Evolutionary conservation across 768 basidiomycete species (phyloP).

Genomic region (Hericium erinaceus): DNA sequence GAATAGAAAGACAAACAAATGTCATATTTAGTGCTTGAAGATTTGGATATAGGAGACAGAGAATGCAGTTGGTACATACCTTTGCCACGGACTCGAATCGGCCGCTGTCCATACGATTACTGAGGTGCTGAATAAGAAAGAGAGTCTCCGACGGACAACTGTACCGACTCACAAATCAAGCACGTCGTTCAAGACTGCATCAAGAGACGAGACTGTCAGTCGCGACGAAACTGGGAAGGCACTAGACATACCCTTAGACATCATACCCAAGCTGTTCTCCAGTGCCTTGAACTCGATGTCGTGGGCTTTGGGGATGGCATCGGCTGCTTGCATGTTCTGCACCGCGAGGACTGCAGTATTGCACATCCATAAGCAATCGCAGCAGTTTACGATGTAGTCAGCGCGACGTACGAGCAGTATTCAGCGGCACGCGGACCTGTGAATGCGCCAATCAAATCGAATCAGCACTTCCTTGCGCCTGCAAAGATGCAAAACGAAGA

Average conservation of each 20-base stretch:
- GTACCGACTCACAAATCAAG: conserved; percentile 56
- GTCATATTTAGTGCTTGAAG: neutral
- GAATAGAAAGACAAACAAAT: neutral
- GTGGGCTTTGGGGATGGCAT: conserved; percentile 62
- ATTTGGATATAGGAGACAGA: neutral
- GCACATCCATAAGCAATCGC: neutral
- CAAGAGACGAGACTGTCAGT: conserved; percentile 1
- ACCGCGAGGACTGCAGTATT: conserved; percentile 55
- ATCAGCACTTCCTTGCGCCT: conserved; percentile 16
- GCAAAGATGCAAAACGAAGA: conserved; percentile 20
- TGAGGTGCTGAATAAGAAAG: conserved; percentile 14
- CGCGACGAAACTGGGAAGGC: neutral
- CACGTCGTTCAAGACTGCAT: conserved; percentile 64
- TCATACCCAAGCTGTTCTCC: conserved; percentile 75
- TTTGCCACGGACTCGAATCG: conserved; percentile 64
- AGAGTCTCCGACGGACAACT: neutral
- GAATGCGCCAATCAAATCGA: conserved; percentile 13
- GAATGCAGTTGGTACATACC: conserved; percentile 23
- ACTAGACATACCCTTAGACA: conserved; percentile 60
- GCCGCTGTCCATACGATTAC: conserved; percentile 83
- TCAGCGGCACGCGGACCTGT: conserved; percentile 76
- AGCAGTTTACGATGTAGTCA: neutral
- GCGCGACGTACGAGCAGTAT: conserved; percentile 47
- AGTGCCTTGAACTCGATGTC: conserved; percentile 85
- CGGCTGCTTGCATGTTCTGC: conserved; percentile 84